These are phyloP conservation scores for Achaetomiella virescens DNA, from an alignment of 495 filamentous ascomycete species.

Conservation along the genomic window DNA sequence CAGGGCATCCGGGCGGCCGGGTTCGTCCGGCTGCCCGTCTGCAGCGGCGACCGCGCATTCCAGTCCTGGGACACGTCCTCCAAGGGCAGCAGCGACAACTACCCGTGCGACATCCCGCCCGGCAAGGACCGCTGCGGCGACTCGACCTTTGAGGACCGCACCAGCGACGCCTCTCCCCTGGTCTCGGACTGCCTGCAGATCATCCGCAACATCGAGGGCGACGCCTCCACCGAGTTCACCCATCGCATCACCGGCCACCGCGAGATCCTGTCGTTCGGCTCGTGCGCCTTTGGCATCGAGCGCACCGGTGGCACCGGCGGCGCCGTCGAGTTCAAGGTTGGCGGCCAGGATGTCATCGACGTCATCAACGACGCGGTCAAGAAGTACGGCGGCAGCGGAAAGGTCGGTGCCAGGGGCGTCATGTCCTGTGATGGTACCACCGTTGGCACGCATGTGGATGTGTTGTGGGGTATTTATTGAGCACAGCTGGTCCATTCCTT, in stretches of 20 bases:
- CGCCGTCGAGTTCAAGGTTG: slow-evolving; percentile 1
- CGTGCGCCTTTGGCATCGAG: slow-evolving; percentile 8
- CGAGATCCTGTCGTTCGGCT: not conserved
- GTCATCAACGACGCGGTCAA: slow-evolving; percentile 9
- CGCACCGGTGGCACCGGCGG: not conserved
- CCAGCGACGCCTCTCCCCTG: not conserved
- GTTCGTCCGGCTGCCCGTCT: slow-evolving; percentile 31
- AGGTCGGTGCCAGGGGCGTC: slow-evolving; percentile 27
- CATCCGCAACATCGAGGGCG: slow-evolving; percentile 30
- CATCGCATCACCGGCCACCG: not conserved
- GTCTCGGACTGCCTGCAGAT: slow-evolving; percentile 17
- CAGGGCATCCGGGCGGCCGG: slow-evolving; percentile 26
- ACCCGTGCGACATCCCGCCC: not conserved
- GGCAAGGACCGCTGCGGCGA: not conserved
- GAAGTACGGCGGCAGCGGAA: slow-evolving; percentile 12
- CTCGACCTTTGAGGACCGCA: not conserved
- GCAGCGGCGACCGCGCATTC: slow-evolving; percentile 23
- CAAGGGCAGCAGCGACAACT: slow-evolving; percentile 8
- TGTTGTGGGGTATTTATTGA: not conserved
- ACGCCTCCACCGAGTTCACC: not conserved
- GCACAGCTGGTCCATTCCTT: too few species aligned
- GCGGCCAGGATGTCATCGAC: slow-evolving; percentile 9
- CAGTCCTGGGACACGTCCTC: slow-evolving; percentile 14
- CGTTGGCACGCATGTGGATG: too few species aligned
- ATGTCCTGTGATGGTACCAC: slow-evolving; percentile 26